Percentiles rank a stretch among this genome's conserved stretches.
Evolutionary conservation across 1,139 yeast genomes (phyloP).

Genomic region (Geotrichum fermentans): DNA sequence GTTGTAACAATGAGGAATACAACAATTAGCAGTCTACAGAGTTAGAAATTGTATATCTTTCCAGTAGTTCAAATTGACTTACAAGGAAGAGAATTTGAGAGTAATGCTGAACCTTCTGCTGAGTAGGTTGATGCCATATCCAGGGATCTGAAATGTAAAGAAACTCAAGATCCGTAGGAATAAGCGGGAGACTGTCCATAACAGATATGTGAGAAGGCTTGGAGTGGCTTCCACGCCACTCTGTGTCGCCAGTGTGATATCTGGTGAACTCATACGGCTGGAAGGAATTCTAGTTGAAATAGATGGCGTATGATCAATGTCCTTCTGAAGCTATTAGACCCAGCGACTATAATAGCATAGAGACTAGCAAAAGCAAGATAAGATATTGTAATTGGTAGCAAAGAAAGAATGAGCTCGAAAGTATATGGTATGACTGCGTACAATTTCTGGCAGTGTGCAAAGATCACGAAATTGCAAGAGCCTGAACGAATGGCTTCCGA

Average conservation of each 20-base stretch:
- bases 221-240: neutral
- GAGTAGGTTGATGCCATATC: slow-evolving; percentile 12
- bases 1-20: slow-evolving; percentile 25
- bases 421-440: no score
- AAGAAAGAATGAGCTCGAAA: no score
- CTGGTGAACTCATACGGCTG: neutral
- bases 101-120: slow-evolving; percentile 30
- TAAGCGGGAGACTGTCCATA: slow-evolving; percentile 16
- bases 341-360: no score
- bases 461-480: no score
- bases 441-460: no score
- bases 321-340: no score
- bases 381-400: no score
- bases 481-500: no score
- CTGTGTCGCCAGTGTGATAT: neutral
- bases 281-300: no score
- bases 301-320: no score
- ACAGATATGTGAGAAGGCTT: neutral
- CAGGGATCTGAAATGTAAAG: slow-evolving; percentile 19
- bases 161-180: slow-evolving; percentile 14
- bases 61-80: slow-evolving; percentile 18
- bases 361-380: no score
- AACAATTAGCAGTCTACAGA: slow-evolving; percentile 25
- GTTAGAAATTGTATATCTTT: slow-evolving; percentile 5
- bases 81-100: slow-evolving; percentile 30